Conservation (phyloP, 2,329 filamentous ascomycete genomes). For the Hypomyces perniciosus region DNA sequence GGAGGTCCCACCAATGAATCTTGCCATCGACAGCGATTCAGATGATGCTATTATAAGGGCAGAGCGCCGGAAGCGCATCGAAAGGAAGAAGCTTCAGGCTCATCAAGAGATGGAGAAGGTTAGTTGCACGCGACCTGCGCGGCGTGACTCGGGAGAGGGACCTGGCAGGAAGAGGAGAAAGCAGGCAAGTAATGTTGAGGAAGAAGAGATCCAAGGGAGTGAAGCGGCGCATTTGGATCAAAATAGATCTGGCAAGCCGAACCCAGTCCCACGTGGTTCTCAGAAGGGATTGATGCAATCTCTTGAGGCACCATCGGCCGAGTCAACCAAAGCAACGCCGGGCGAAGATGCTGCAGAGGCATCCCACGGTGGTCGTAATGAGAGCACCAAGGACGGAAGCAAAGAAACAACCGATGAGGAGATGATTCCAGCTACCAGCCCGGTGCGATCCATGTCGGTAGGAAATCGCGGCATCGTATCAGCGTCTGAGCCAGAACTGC, state of each 20-base stretch:
- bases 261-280: slow-evolving; percentile 18
- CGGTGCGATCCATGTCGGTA: slow-evolving; percentile 25
- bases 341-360: slow-evolving; percentile 15
- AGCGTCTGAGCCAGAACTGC: slow-evolving; percentile 30
- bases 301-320: slow-evolving; percentile 18
- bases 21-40: slow-evolving; percentile 29
- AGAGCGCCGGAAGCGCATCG: slow-evolving; percentile 32
- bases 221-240: neutral
- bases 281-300: slow-evolving; percentile 21
- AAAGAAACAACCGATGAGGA: slow-evolving; percentile 25
- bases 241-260: neutral
- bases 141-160: slow-evolving; percentile 18
- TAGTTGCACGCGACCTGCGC: slow-evolving; percentile 26
- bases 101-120: slow-evolving; percentile 36
- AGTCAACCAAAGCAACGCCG: slow-evolving; percentile 31
- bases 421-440: slow-evolving; percentile 35
- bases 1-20: slow-evolving; percentile 18
- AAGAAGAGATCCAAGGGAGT: neutral
- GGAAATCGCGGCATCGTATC: slow-evolving; percentile 16
- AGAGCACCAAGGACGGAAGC: slow-evolving; percentile 8
- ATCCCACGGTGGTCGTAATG: slow-evolving; percentile 11
- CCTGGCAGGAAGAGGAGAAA: slow-evolving; percentile 24
- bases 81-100: slow-evolving; percentile 34
- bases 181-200: neutral
- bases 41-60: slow-evolving; percentile 28